These are phyloP conservation scores for Neurospora sp. DNA, from an alignment of 495 filamentous ascomycete genomes.

Conservation along the genomic window DNA sequence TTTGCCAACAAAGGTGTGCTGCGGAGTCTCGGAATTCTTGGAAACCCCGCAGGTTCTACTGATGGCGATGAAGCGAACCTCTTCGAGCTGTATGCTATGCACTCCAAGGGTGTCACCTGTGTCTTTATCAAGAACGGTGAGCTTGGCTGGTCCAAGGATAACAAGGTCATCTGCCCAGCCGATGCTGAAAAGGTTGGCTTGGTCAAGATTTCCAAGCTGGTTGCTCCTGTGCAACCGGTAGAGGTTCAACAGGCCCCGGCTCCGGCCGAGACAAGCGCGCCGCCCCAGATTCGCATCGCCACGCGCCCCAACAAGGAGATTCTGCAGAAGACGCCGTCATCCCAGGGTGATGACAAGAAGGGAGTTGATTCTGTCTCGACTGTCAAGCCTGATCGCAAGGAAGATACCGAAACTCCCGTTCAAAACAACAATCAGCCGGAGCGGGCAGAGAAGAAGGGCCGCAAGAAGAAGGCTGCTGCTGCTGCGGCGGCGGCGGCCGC, in stretches of 20 bases:
- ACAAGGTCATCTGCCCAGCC: constrained; percentile 65
- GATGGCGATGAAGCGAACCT: constrained; percentile 48
- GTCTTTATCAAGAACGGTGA: constrained; percentile 75
- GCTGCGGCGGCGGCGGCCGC: constrained; percentile 19
- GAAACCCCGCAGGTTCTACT: constrained; percentile 43
- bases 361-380: constrained; percentile 12
- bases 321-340: constrained; percentile 19
- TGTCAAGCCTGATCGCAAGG: constrained; percentile 31
- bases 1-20: constrained; percentile 80
- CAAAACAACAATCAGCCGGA: constrained; percentile 23
- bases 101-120: constrained; percentile 88
- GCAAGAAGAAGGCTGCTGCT: constrained; percentile 36
- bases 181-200: constrained; percentile 61
- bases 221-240: constrained; percentile 23
- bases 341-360: constrained; percentile 23
- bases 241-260: constrained; percentile 16
- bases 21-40: constrained; percentile 79
- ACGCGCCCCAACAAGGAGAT: constrained; percentile 31
- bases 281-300: constrained; percentile 27
- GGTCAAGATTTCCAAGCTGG: constrained; percentile 37
- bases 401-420: constrained; percentile 26
- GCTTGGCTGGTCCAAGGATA: constrained; percentile 79
- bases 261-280: constrained; percentile 3
- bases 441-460: constrained; percentile 35
- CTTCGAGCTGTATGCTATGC: constrained; percentile 95